These are phyloP conservation scores for Pisolithus microcarpus DNA, from an alignment of 768 basidiomycete species.

Conservation along the genomic window DNA sequence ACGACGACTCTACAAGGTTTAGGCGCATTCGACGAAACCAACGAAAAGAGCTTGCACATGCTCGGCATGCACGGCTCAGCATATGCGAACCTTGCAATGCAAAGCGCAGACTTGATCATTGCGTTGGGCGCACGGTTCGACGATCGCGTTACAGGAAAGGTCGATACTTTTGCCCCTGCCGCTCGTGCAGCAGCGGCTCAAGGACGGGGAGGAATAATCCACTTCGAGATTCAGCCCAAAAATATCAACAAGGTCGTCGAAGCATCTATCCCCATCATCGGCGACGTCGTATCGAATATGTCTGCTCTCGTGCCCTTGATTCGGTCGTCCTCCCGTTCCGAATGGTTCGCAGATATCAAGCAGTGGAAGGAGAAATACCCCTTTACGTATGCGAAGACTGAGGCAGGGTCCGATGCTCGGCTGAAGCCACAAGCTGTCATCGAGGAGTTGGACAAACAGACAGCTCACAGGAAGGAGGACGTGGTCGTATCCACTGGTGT, in stretches of 20 bases:
- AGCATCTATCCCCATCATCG: slow-evolving; percentile 87
- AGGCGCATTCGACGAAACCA: slow-evolving; percentile 89
- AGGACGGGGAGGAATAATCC: slow-evolving; percentile 93
- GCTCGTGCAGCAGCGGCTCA: slow-evolving; percentile 78
- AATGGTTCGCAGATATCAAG: slow-evolving; percentile 82
- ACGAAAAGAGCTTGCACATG: slow-evolving; percentile 88
- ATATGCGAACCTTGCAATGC: slow-evolving; percentile 97
- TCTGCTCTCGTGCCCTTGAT: slow-evolving; percentile 77
- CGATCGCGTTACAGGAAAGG: slow-evolving; percentile 92
- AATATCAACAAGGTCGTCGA: slow-evolving; percentile 99
- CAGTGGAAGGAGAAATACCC: slow-evolving; percentile 85
- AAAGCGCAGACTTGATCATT: slow-evolving; percentile 95
- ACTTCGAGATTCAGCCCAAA: slow-evolving; percentile 98
- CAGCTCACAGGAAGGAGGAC: slow-evolving; percentile 74
- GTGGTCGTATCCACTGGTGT: slow-evolving; percentile 90
- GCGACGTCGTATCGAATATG: slow-evolving; percentile 85
- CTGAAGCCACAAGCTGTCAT: slow-evolving; percentile 98
- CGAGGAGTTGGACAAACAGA: slow-evolving; percentile 81
- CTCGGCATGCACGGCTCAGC: slow-evolving; percentile 98
- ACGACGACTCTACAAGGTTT: slow-evolving; percentile 96
- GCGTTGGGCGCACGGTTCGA: slow-evolving; percentile 96
- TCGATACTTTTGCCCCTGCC: slow-evolving; percentile 85
- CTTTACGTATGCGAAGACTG: slow-evolving; percentile 73
- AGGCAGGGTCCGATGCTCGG: slow-evolving; percentile 42
- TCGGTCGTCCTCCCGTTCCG: slow-evolving; percentile 49